phyloP scores from a whole-genome alignment of 2,329 filamentous ascomycete species.

The Paramyrothecium roridum region DNA sequence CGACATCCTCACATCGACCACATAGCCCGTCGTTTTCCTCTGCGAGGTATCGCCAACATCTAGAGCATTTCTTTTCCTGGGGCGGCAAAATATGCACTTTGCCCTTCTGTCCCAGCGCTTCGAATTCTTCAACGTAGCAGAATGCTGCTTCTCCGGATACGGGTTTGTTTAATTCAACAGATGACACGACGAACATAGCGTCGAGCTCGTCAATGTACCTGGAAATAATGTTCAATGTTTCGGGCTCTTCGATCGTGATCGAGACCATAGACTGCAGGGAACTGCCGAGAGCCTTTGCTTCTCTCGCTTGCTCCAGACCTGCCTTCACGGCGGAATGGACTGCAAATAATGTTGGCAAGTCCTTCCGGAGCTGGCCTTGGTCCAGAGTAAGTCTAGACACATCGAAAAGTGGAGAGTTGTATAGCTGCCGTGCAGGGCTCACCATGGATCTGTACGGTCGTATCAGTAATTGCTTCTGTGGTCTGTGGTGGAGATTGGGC shows the following conservation, averaged over 20 bases:
- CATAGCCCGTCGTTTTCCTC: constrained; percentile 66
- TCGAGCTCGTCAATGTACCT: constrained; percentile 51
- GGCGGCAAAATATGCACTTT: constrained; percentile 47
- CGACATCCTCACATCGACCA: constrained; percentile 66
- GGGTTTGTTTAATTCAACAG: constrained; percentile 45
- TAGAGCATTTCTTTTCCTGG: constrained; percentile 66
- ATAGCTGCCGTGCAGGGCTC: constrained; percentile 46
- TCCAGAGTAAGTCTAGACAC: constrained; percentile 32
- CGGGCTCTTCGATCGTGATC: constrained; percentile 41
- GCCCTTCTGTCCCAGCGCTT: constrained; percentile 31
- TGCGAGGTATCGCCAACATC: constrained; percentile 89
- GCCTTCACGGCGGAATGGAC: constrained; percentile 68
- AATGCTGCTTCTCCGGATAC: constrained; percentile 29
- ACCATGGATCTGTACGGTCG: constrained; percentile 18
- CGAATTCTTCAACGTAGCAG: constrained; percentile 40
- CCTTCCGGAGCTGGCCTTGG: constrained; percentile 35
- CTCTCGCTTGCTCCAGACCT: constrained; percentile 70
- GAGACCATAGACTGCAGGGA: constrained; percentile 75
- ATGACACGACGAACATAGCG: constrained; percentile 67
- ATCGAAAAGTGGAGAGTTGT: constrained; percentile 40
- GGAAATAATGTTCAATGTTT: constrained; percentile 29
- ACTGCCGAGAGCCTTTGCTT: constrained; percentile 70
- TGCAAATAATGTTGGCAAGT: constrained; percentile 46
- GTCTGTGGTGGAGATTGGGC: constrained; percentile 15
- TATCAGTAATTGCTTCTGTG: constrained; percentile 9